Conservation (phyloP, 2,329 filamentous ascomycete genomes). For the Neofusicoccum ribis region DNA sequence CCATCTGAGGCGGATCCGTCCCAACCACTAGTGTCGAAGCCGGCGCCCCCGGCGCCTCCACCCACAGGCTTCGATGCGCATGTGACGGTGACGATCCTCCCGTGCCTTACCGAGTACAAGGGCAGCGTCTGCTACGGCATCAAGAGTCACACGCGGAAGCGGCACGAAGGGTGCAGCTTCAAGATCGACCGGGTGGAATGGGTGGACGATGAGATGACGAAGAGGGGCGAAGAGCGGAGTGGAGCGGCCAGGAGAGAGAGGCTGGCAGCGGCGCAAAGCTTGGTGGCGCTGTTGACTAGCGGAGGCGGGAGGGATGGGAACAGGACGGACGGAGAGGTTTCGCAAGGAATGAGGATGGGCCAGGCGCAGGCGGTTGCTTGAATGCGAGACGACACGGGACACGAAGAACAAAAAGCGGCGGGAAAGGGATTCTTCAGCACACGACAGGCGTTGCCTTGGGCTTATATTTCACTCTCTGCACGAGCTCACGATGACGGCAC, state of each 20-base stretch:
- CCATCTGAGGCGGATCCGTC: slow-evolving; percentile 39
- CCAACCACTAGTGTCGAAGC: slow-evolving; percentile 42
- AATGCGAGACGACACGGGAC: neutral
- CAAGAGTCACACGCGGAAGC: slow-evolving; percentile 73
- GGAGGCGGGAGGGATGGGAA: slow-evolving; percentile 33
- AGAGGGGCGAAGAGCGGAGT: slow-evolving; percentile 39
- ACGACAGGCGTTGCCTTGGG: neutral
- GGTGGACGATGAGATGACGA: slow-evolving; percentile 69
- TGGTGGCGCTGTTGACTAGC: slow-evolving; percentile 25
- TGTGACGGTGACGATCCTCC: slow-evolving; percentile 82
- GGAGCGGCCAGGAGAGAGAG: slow-evolving; percentile 39
- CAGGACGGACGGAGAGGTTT: neutral
- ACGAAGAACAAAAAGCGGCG: neutral
- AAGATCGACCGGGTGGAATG: slow-evolving; percentile 80
- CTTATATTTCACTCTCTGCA: neutral
- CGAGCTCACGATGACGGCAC: slow-evolving; percentile 6
- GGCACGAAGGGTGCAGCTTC: slow-evolving; percentile 86
- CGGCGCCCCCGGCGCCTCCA: slow-evolving; percentile 59
- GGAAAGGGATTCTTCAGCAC: neutral
- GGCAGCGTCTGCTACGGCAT: slow-evolving; percentile 77
- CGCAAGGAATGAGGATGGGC: slow-evolving; percentile 14
- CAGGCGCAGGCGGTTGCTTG: slow-evolving; percentile 18
- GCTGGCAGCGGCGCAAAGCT: slow-evolving; percentile 35
- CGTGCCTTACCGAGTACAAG: slow-evolving; percentile 73
- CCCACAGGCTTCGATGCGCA: slow-evolving; percentile 76